A percentile compares a stretch with the other conserved stretches of the same genome.
phyloP scores from a whole-genome alignment of 148 eudicot genomes.

The Heliamphora exappendiculata region DNA sequence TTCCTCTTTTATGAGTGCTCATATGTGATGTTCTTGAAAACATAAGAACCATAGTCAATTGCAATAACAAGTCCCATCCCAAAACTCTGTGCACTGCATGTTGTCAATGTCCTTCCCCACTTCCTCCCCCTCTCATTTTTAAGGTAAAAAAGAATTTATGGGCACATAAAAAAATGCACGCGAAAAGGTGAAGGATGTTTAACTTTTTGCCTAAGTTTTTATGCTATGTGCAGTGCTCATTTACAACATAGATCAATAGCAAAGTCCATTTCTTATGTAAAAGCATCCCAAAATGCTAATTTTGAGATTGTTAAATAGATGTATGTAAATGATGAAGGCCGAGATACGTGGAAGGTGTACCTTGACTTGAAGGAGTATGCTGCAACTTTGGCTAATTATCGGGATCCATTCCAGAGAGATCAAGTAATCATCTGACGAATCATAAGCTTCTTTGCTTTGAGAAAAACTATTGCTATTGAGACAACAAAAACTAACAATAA shows the following conservation, averaged over 20 bases:
- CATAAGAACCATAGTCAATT: too few relatives aligned
- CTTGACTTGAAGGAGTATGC: conserved; percentile 26
- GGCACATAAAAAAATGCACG: too few relatives aligned
- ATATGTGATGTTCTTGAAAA: too few relatives aligned
- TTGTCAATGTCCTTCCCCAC: background rate
- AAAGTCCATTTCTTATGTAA: background rate
- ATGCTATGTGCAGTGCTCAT: background rate
- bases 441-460: too few relatives aligned
- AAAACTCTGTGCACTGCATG: background rate
- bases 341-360: conserved; percentile 98
- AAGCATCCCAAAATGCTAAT: conserved; percentile 5
- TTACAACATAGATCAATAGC: background rate
- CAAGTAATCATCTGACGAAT: too few relatives aligned
- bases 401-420: conserved; percentile 25
- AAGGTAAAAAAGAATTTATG: background rate
- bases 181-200: background rate
- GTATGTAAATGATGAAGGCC: conserved; percentile 89
- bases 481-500: too few relatives aligned
- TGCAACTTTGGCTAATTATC: conserved; percentile 17
- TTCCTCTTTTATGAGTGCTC: too few relatives aligned
- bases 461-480: too few relatives aligned
- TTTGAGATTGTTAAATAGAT: conserved; percentile 43
- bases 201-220: background rate
- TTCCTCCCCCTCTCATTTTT: background rate
- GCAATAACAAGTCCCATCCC: too few relatives aligned